Evolutionary conservation across 768 basidiomycete species (phyloP).

Genomic region (Russula sp.): DNA sequence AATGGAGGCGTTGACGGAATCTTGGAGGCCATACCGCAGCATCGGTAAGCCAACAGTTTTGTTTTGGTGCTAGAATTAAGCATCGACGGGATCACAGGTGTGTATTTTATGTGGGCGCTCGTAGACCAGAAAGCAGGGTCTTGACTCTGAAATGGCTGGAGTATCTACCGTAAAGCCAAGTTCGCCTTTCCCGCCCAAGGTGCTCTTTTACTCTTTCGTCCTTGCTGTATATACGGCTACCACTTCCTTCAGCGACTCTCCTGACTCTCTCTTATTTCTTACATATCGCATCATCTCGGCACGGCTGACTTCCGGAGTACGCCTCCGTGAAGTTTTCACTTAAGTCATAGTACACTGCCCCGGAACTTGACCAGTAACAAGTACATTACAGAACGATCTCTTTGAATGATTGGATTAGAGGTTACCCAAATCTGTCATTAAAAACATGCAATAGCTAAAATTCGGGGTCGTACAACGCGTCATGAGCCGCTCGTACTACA

Average conservation of each 20-base stretch:
- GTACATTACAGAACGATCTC: background rate
- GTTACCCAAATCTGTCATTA: background rate
- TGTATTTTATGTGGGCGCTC: slow-evolving; percentile 87
- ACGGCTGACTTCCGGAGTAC: background rate
- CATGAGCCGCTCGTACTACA: no score
- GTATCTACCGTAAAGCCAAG: background rate
- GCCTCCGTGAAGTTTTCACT: no score
- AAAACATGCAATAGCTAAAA: background rate
- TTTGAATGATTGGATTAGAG: background rate
- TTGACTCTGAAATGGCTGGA: background rate
- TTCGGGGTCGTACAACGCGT: background rate
- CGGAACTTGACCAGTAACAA: background rate
- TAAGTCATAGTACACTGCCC: background rate
- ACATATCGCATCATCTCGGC: no score
- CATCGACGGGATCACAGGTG: slow-evolving; percentile 38
- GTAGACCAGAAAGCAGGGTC: slow-evolving; percentile 36
- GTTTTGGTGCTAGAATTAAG: background rate
- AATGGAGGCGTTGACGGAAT: slow-evolving; percentile 70
- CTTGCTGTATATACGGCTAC: background rate
- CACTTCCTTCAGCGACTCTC: no score
- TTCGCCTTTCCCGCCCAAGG: background rate
- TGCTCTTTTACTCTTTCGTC: background rate
- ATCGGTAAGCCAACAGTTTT: slow-evolving; percentile 44
- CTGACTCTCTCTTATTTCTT: background rate
- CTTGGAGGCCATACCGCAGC: slow-evolving; percentile 80